These are phyloP conservation scores for Mariannaea sp. DNA, from an alignment of 2,329 filamentous ascomycete species.

Conservation along the genomic window DNA sequence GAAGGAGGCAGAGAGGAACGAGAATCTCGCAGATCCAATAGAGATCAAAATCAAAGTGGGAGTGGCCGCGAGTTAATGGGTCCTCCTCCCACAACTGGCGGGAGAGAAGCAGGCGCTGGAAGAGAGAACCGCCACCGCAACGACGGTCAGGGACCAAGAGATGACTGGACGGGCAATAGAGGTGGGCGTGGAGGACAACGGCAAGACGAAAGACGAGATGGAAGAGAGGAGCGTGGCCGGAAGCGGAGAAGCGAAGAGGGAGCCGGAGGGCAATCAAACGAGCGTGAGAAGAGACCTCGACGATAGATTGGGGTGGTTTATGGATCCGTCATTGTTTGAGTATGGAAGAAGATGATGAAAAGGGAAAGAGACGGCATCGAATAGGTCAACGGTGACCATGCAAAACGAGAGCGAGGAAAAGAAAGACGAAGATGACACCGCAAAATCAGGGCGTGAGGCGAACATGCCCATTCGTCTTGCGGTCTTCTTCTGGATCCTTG, in stretches of 20 bases:
- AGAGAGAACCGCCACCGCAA: conserved; percentile 42
- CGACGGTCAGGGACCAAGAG: conserved; percentile 35
- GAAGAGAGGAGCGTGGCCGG: conserved; percentile 45
- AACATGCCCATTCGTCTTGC: conserved; percentile 3
- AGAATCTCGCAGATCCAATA: conserved; percentile 39
- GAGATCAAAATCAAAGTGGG: conserved; percentile 36
- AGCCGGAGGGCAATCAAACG: conserved; percentile 44
- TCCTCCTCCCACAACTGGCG: conserved; percentile 31
- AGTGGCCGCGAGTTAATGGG: conserved; percentile 39
- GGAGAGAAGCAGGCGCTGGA: conserved; percentile 40
- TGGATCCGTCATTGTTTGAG: conserved; percentile 24
- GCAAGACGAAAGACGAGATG: conserved; percentile 41
- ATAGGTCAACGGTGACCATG: not conserved
- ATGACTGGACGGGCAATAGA: conserved; percentile 45
- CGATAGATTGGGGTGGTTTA: conserved; percentile 43
- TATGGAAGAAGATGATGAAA: conserved; percentile 18
- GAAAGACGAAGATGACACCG: conserved; percentile 11
- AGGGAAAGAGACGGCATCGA: conserved; percentile 3
- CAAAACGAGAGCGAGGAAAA: conserved; percentile 1
- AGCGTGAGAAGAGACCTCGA: conserved; percentile 60
- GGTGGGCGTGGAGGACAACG: conserved; percentile 42
- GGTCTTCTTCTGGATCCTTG: conserved; percentile 13
- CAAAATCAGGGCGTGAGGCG: conserved; percentile 9
- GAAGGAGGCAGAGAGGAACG: conserved; percentile 44
- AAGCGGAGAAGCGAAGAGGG: conserved; percentile 55